Evolutionary conservation across 345 rosid species (phyloP), one percentile per base, ranked within the genome.

Genomic region (Angophora floribunda): DNA sequence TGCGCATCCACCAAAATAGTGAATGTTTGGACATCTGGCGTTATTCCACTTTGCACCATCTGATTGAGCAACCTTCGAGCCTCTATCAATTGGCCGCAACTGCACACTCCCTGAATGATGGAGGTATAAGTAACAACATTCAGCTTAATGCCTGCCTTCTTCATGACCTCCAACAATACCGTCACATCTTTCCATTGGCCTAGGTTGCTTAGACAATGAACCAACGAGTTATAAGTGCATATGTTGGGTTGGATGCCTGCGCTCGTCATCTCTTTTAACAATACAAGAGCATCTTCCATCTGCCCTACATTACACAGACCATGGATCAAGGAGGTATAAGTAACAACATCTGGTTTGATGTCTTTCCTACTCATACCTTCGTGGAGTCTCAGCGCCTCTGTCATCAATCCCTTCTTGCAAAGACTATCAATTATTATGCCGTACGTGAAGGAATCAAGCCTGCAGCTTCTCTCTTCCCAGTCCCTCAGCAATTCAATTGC

Each of bases 91-190:
- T 59, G 84, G 45, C 91, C 88, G 7, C 41, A 82, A 87, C 10
- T 63, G 57, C 91, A 90, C 87, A 89, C 85, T 22, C 90, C 91
- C 63, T 86, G 88, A 84, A 90, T 86, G 86, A 86, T 21, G 3
- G 89, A 65, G 53, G 51, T 90, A 47, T 87, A 90, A 11, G 87
- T 86, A 11, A 90, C 50, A 7, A 90, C 7, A 50, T 88, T 67
- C 6, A 91, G 85, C 11, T 50, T 45, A 9, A 87, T 67, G 11
- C 85, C 85, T 30, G 24, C 59, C 26, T 55, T 55, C 9, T 3
- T 55, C 59, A 55, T 55, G 10, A 7, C 24, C 59, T 55, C 59
- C 59, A 55, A 55, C 26, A 55, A 55, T 21, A 7, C 9, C 15
- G 59, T 8, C 24, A 26, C 59, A 55, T 55, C 24, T 55, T 55